Conservation (phyloP, 257 asterid species). For the Solanum habrochaites region DNA sequence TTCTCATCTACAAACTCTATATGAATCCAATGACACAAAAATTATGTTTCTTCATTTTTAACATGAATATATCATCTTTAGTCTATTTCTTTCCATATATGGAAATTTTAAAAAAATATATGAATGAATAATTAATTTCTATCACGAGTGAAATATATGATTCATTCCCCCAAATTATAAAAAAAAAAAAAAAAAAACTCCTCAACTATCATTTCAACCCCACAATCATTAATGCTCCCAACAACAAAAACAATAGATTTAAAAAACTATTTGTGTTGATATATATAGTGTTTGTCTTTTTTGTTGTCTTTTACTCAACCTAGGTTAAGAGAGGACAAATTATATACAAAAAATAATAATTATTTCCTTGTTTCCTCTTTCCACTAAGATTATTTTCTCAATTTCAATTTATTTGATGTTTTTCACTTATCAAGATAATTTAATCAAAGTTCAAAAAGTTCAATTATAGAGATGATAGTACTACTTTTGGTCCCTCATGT, state of each 20-base stretch:
- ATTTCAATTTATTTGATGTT: background rate
- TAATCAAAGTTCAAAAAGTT: background rate
- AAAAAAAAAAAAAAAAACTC: background rate
- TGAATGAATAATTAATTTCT: background rate
- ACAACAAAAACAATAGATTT: background rate
- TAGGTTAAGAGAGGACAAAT: background rate
- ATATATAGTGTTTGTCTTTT: background rate
- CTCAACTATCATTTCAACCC: background rate
- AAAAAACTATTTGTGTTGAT: background rate
- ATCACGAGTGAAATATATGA: background rate
- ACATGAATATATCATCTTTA: background rate
- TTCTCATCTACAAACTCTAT: background rate
- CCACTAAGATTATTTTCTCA: background rate
- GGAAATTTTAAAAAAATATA: background rate
- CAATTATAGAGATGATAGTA: background rate
- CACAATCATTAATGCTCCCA: background rate
- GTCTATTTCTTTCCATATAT: background rate
- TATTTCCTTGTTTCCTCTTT: background rate
- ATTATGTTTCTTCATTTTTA: background rate
- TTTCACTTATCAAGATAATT: background rate
- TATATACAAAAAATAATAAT: background rate
- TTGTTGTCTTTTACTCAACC: background rate
- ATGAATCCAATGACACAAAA: no score
- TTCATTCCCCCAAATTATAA: background rate
- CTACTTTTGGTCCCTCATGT: background rate